Conservation (phyloP, 805 yeast genomes). For the Yamadazyma insecticola region DNA sequence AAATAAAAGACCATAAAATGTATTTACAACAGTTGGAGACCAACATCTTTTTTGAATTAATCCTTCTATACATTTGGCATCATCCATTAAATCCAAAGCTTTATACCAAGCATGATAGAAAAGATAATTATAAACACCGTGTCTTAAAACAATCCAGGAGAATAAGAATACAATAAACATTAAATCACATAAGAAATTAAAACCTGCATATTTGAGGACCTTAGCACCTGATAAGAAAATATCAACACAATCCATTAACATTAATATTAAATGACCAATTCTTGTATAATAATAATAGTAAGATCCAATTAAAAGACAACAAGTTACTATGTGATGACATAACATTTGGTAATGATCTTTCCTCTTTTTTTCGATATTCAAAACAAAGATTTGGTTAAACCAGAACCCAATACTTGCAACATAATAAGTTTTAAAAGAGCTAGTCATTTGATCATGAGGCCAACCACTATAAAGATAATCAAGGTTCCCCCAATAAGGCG, state of each 20-base stretch:
- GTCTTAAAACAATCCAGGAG: slow-evolving; percentile 70
- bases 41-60: slow-evolving; percentile 45
- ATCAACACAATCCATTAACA: slow-evolving; percentile 83
- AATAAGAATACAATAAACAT: slow-evolving; percentile 64
- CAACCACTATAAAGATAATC: slow-evolving; percentile 60
- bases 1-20: slow-evolving; percentile 53
- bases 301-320: slow-evolving; percentile 61
- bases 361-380: slow-evolving; percentile 73
- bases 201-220: slow-evolving; percentile 69
- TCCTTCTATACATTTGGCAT: slow-evolving; percentile 36
- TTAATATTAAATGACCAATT: slow-evolving; percentile 72
- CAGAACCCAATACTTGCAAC: slow-evolving; percentile 70
- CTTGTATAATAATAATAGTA: slow-evolving; percentile 68
- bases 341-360: slow-evolving; percentile 87
- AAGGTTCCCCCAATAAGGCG: slow-evolving; percentile 56
- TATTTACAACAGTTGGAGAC: slow-evolving; percentile 39
- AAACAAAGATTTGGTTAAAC: slow-evolving; percentile 73
- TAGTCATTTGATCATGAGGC: slow-evolving; percentile 65
- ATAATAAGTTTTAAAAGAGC: slow-evolving; percentile 61
- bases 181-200: slow-evolving; percentile 54
- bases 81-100: slow-evolving; percentile 33
- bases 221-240: slow-evolving; percentile 69
- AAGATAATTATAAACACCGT: slow-evolving; percentile 66
- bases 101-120: slow-evolving; percentile 53
- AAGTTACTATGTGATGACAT: slow-evolving; percentile 81